phyloP scores from a whole-genome alignment of 139 green algal genomes.

The Edaphochlamys debaryana region DNA sequence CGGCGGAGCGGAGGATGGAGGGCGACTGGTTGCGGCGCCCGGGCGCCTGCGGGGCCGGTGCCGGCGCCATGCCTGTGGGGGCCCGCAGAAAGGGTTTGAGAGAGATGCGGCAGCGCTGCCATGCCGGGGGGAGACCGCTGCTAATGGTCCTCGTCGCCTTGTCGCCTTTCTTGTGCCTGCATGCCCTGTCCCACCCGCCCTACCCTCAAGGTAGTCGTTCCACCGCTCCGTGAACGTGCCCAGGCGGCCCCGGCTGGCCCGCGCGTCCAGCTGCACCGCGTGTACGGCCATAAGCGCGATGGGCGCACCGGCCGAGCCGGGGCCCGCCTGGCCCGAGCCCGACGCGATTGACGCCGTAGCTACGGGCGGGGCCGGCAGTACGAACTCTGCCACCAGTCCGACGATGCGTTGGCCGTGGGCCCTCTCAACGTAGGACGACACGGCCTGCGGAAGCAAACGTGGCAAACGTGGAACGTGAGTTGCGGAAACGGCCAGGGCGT shows the following conservation, averaged over 20 bases:
- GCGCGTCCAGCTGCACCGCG: slow-evolving; percentile 53
- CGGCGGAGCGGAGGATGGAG: slow-evolving; percentile 16
- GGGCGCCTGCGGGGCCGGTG: slow-evolving; percentile 44
- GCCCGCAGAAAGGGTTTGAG: no score
- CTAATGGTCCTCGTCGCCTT: no score
- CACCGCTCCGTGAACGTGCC: slow-evolving; percentile 61
- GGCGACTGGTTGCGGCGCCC: slow-evolving; percentile 35
- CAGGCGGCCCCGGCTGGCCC: slow-evolving; percentile 39
- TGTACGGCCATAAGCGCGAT: slow-evolving; percentile 46
- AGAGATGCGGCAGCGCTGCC: no score
- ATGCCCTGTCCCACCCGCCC: no score
- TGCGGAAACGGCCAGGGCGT: no score
- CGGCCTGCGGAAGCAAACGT: slow-evolving; percentile 13
- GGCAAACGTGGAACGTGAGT: no score
- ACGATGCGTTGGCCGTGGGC: slow-evolving; percentile 50
- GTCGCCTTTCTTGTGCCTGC: no score
- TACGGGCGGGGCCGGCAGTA: slow-evolving; percentile 16
- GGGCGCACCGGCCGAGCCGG: neutral
- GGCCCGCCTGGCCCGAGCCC: neutral
- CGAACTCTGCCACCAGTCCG: slow-evolving; percentile 54
- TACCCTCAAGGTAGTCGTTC: no score
- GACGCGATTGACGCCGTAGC: neutral
- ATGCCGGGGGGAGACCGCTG: no score
- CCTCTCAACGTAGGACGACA: slow-evolving; percentile 47
- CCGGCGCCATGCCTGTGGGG: slow-evolving; percentile 47